Conservation (phyloP, 257 asterid genomes). For the Primulina eburnea region DNA sequence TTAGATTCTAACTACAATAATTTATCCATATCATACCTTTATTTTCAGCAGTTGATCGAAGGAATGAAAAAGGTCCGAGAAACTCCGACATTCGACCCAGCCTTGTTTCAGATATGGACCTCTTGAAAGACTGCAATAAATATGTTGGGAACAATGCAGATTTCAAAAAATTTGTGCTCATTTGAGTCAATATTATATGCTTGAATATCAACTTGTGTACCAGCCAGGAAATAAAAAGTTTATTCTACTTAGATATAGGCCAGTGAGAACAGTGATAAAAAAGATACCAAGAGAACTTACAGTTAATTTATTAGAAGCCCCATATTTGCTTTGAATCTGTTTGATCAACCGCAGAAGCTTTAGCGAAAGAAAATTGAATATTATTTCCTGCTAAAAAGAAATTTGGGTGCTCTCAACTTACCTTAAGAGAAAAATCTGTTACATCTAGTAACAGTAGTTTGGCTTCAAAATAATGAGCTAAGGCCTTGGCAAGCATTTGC, state of each 20-base stretch:
- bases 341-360: conserved; percentile 23
- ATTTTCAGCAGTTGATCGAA: conserved; percentile 53
- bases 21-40: conserved; percentile 42
- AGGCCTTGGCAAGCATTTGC: conserved; percentile 80
- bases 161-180: conserved; percentile 7
- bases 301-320: conserved; percentile 43
- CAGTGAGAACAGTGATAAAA: conserved; percentile 14
- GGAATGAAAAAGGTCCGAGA: conserved; percentile 59
- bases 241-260: conserved; percentile 3
- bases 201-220: neutral
- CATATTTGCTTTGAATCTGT: conserved; percentile 83
- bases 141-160: conserved; percentile 22
- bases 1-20: no score
- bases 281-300: conserved; percentile 41
- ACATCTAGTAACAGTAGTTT: conserved; percentile 64
- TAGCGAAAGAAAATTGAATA: conserved; percentile 16
- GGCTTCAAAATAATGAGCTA: conserved; percentile 73
- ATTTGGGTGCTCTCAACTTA: conserved; percentile 20
- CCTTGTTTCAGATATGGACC: conserved; percentile 76
- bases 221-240: neutral
- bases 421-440: conserved; percentile 72
- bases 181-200: neutral
- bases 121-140: conserved; percentile 53
- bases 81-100: conserved; percentile 56
- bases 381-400: neutral